Conservation (phyloP, 1,284 basidiomycete genomes). For the Coniferiporia weirii region DNA sequence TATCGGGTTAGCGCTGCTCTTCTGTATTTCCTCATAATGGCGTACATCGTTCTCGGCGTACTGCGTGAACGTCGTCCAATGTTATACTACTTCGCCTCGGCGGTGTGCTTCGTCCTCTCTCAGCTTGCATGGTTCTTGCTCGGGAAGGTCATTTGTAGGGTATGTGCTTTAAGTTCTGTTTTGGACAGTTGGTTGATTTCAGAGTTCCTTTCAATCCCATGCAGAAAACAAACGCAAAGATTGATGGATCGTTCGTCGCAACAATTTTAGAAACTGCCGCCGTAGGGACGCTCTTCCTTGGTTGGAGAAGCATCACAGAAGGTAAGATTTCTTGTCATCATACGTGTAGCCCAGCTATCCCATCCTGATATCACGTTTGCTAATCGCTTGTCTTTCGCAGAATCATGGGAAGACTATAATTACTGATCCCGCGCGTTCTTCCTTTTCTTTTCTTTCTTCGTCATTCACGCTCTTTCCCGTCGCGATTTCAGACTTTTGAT, state of each 20-base stretch:
- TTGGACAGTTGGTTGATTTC: neutral
- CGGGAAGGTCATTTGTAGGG: slow-evolving; percentile 69
- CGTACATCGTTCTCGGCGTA: slow-evolving; percentile 66
- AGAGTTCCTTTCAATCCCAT: neutral
- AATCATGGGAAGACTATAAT: slow-evolving; percentile 18
- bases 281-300: slow-evolving; percentile 65
- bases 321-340: slow-evolving; percentile 41
- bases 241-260: slow-evolving; percentile 80
- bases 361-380: neutral
- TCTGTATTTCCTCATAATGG: slow-evolving; percentile 65
- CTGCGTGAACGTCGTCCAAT: slow-evolving; percentile 71
- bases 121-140: slow-evolving; percentile 79
- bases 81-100: slow-evolving; percentile 62
- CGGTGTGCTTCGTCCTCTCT: slow-evolving; percentile 62
- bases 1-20: slow-evolving; percentile 43
- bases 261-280: slow-evolving; percentile 71
- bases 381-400: neutral
- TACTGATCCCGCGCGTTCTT: neutral
- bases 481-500: no score
- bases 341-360: no score
- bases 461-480: neutral
- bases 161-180: slow-evolving; percentile 32
- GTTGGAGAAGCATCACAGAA: slow-evolving; percentile 83
- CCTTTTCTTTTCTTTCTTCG: neutral
- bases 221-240: slow-evolving; percentile 53